These are phyloP conservation scores for Intubia oerlemansii DNA, from an alignment of 2,329 filamentous ascomycete species.

Conservation along the genomic window DNA sequence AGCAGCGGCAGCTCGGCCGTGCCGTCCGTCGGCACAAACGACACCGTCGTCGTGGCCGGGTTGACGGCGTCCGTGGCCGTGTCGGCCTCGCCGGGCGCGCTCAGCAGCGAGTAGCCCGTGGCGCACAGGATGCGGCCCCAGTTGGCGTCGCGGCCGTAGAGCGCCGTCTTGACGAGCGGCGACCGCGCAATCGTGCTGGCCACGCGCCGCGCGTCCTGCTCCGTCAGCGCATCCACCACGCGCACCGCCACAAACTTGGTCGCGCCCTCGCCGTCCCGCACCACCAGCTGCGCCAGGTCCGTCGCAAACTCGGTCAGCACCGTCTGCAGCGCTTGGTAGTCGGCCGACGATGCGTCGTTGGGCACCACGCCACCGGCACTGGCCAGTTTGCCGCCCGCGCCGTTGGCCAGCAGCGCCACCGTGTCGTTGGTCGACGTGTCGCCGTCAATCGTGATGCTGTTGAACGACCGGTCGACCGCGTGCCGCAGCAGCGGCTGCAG, in stretches of 20 bases:
- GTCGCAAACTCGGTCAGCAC: conserved; percentile 60
- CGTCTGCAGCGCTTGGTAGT: conserved; percentile 48
- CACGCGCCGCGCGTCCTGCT: conserved; percentile 53
- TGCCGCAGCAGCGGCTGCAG: conserved; percentile 49
- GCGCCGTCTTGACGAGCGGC: conserved; percentile 85
- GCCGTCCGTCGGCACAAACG: conserved; percentile 60
- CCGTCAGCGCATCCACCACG: conserved; percentile 50
- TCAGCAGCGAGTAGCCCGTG: conserved; percentile 57
- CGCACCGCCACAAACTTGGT: conserved; percentile 95
- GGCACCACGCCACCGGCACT: conserved; percentile 42
- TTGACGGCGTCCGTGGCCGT: conserved; percentile 33
- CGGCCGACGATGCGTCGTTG: conserved; percentile 27
- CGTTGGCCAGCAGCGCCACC: conserved; percentile 84
- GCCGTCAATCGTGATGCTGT: conserved; percentile 90
- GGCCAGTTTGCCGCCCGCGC: conserved; percentile 70
- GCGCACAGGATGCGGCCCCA: conserved; percentile 96
- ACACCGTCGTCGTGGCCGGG: conserved; percentile 53
- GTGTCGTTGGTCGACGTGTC: conserved; percentile 98
- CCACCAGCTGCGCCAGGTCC: conserved; percentile 76
- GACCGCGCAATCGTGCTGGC: conserved; percentile 79
- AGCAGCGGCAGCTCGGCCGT: conserved; percentile 55
- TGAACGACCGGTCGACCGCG: conserved; percentile 73
- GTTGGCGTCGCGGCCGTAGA: conserved; percentile 95
- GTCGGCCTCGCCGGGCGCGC: conserved; percentile 34
- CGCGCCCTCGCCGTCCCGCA: conserved; percentile 89